Base-by-base conservation (phyloP, 768 basidiomycete genomes). In the Kondoa subrosea region DNA sequence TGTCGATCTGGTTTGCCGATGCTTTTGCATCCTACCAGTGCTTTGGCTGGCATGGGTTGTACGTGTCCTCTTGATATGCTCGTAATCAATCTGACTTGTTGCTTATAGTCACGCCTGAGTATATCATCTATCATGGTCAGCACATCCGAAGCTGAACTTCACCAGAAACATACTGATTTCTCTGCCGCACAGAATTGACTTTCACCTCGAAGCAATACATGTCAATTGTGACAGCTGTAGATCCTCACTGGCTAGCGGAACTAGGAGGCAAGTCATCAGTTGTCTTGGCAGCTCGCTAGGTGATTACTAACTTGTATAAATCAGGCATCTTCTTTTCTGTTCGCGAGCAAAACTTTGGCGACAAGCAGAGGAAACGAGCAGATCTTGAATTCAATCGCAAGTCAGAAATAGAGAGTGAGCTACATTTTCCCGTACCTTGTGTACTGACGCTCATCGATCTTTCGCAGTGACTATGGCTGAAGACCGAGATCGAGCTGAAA, bases 181-280 rank as follows among this genome's bases (percentile, higher is more conserved):
- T 17, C 3, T 3, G 15, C 33, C 21, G n/a, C 21, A 17, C 34
- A 1, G 64, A 67, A 62, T 71, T 73, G n/a, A 71, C 73, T n/a
- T 68, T 71, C 58, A 76, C 75, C 32, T 69, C 71, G 21, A 77
- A 78, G 73, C 80, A 78, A 70, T 99, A 99, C 79, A 95, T 96
- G 92, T 93, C 92, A 21, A 91, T 91, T 77, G 95, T 99, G n/a
- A 96, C 95, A 1, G 85, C 93, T 0, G 88, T 97, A 70, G 91
- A 97, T 75, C 86, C 95, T 1, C 91, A 91, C 78, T 99, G 95
- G 95, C 83, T 97, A 34, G 91, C 91, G 89, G 78, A 75, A 81
- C 70, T 71, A 67, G 58, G 68, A 57, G 69, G 26, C 72, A 72
- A 67, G 34, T 69, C 67, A 64, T 73, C 27, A 25, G 30, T 31